Conservation (phyloP, 371 early-diverging fungal genomes). For the Circinella minor region DNA sequence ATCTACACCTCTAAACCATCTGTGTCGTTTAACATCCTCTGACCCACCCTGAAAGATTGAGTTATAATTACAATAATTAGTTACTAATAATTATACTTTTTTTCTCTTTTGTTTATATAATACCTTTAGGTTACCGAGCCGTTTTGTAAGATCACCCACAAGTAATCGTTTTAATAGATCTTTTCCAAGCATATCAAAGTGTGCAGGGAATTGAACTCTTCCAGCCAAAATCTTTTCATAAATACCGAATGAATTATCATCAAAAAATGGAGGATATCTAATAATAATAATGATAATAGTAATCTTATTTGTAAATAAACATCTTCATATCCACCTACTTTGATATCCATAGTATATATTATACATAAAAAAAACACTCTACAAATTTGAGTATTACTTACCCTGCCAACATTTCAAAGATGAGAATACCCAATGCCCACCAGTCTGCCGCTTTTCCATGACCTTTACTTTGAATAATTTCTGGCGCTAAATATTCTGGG, state of each 20-base stretch:
- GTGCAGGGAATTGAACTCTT: conserved; percentile 87
- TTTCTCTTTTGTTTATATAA: conserved; percentile 28
- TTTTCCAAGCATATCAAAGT: conserved; percentile 88
- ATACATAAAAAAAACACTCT: no score
- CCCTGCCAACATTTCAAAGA: conserved; percentile 96
- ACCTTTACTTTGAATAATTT: conserved; percentile 96
- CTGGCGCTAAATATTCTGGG: conserved; percentile 98
- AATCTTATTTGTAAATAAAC: background rate
- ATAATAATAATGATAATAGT: background rate
- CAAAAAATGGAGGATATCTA: conserved; percentile 95
- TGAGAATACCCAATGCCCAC: conserved; percentile 98
- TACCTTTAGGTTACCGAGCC: conserved; percentile 91
- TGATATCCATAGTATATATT: no score
- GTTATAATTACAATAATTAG: no score
- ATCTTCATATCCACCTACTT: no score
- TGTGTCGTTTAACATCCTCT: conserved; percentile 85
- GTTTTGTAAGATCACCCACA: conserved; percentile 88
- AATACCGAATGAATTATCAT: conserved; percentile 89
- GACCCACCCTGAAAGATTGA: conserved; percentile 36
- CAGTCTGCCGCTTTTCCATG: conserved; percentile 98
- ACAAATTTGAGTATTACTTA: conserved; percentile 19
- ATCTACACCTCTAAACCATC: conserved; percentile 87
- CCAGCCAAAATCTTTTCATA: conserved; percentile 95
- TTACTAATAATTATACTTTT: background rate
- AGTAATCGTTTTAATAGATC: conserved; percentile 93